Conservation (phyloP, 2,329 filamentous ascomycete genomes). For the Didymella lethalis region DNA sequence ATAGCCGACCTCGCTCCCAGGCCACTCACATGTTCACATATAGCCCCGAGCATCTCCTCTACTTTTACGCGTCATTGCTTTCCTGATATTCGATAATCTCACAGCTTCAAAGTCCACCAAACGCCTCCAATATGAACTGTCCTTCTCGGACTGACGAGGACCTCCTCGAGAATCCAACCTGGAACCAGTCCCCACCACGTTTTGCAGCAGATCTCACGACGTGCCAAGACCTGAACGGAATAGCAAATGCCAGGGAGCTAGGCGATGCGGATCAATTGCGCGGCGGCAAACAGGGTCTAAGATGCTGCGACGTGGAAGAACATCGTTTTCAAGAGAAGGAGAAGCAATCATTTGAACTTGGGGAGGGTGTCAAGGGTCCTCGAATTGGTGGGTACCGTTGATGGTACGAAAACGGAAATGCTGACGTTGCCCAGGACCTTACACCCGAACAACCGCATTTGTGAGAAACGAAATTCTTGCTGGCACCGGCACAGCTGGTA, state of each 20-base stretch:
- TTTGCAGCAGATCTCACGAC: constrained; percentile 45
- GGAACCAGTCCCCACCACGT: constrained; percentile 43
- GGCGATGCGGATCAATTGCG: constrained; percentile 34
- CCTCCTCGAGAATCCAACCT: constrained; percentile 36
- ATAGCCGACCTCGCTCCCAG: constrained; percentile 27
- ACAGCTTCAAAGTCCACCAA: background rate
- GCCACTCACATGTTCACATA: constrained; percentile 28
- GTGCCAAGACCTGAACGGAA: constrained; percentile 42
- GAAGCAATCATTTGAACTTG: constrained; percentile 21
- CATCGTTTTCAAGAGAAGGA: constrained; percentile 30
- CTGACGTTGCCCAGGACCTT: constrained; percentile 36
- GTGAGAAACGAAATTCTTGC: constrained; percentile 30
- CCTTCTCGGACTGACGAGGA: constrained; percentile 41
- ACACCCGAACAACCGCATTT: constrained; percentile 37
- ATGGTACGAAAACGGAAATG: constrained; percentile 9
- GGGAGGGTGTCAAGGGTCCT: constrained; percentile 41
- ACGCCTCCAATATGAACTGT: constrained; percentile 38
- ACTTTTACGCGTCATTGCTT: constrained; percentile 29
- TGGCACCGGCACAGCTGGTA: constrained; percentile 19
- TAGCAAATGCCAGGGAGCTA: constrained; percentile 42
- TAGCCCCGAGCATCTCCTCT: constrained; percentile 22
- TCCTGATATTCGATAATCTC: constrained; percentile 3
- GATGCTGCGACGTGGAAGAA: constrained; percentile 27
- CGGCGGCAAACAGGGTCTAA: constrained; percentile 23
- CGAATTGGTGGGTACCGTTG: constrained; percentile 24